Evolutionary conservation across 1,139 yeast species (phyloP), one percentile per base, ranked within the genome.

Genomic region (Suhomyces maxii): DNA sequence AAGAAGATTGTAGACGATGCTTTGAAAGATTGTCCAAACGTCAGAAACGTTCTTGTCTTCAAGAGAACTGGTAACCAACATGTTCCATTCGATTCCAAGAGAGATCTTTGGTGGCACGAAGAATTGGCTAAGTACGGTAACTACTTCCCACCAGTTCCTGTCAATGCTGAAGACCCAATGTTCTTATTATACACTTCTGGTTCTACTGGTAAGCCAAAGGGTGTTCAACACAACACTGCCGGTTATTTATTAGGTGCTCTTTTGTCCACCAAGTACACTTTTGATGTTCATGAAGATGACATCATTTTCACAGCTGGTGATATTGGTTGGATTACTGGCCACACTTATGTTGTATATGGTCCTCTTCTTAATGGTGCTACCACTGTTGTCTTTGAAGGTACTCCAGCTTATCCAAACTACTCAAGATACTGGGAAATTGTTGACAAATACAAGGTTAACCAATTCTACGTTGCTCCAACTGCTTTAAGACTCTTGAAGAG

Each of bases 301-400:
- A 71, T 80, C 30, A 69, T 87, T 50, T 87, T 87, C 71, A 86
- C 95, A 10, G 95, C 95, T 14, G 95, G 95, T 59, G 95, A 87
- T 64, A 82, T 87, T 49, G 95, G 95, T 54, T 87, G 95, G 95
- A 86, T 87, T 59, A 86, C 95, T 9, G 95, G 95, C 46, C 95
- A 87, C 68, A 82, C 93, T 2, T 87, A 86, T 62, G 89, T 81
- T 36, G 89, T 86, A 40, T 87, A 87, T 61, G 95, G 95, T 45
- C 95, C 95, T 25, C 74, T 87, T 57, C 69, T 84, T 45, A 77
- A 77, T 55, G 95, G 95, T 61, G 89, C 90, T 39, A 84, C 95
- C 32, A 82, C 93, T 5, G 86, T 87, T 26, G 88, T 87, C 11
- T 87, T 85, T 64, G 95, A 87, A 71, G 93, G 95, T 53, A 87